Evolutionary conservation across 805 yeast species (phyloP).

Genomic region (Ogataea trehaloabstinens): DNA sequence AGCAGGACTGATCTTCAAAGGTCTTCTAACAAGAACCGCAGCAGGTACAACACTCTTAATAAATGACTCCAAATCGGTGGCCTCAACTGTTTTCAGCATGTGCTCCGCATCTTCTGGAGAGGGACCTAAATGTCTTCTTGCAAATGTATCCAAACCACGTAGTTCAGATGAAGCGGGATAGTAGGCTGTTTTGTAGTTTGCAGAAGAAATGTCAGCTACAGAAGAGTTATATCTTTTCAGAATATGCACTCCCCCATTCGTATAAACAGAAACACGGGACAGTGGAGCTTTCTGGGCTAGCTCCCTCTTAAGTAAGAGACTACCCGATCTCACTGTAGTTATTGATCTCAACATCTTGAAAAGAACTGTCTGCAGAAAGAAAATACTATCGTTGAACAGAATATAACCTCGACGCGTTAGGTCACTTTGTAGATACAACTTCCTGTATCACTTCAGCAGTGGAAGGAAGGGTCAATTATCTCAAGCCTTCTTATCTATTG

Average conservation of each 20-base stretch:
- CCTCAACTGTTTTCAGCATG: slow-evolving; percentile 70
- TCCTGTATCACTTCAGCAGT: no score
- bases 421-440: no score
- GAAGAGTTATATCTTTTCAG: slow-evolving; percentile 18
- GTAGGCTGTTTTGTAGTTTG: slow-evolving; percentile 46
- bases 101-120: slow-evolving; percentile 54
- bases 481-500: no score
- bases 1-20: slow-evolving; percentile 62
- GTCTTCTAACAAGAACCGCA: slow-evolving; percentile 67
- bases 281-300: no score
- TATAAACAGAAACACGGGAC: no score
- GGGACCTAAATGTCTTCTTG: slow-evolving; percentile 90
- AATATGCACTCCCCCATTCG: background rate
- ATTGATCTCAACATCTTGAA: no score
- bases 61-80: slow-evolving; percentile 66
- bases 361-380: no score
- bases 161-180: slow-evolving; percentile 35
- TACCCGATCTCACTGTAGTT: no score
- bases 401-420: background rate
- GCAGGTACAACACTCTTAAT: slow-evolving; percentile 73
- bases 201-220: slow-evolving; percentile 55
- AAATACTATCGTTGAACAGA: no score
- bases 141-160: slow-evolving; percentile 67
- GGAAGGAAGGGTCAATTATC: no score
- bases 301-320: no score